Base-by-base conservation (phyloP, 2,329 filamentous ascomycete species). In the Plenodomus biglobosus region DNA sequence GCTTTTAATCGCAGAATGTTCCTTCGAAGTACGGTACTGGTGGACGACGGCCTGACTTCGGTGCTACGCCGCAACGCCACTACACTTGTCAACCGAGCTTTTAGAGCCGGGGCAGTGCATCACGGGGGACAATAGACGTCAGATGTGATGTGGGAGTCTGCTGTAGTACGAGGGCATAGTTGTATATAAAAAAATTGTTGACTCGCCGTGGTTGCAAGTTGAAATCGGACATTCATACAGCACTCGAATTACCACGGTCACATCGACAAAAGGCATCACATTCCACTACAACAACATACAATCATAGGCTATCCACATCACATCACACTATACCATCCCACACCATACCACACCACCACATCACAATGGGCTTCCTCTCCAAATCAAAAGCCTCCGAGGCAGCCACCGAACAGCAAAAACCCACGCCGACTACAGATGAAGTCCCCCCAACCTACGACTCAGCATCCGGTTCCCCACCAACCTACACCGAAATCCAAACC, bases 401-500 rank as follows among this genome's bases (percentile, higher is more conserved):
- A 8, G 35, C 35, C 16, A 15, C 16, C 4, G 35, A 27, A 13
- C 36, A 16, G 7, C 36, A 34, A 17, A 20, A 32, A 17, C 36
- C 20, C 18, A 37, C 11, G 1, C 16, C 15, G 17, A 16, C 20
- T 15, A 4, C 15, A 20, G 11, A 16, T 5, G 36, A 53, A 7
- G 34, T 38, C 6, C 46, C 43, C 15, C 54, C 54, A 18, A 24
- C 43, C 18, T 56, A 58, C 42, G 19, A 30, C 11, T 24, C 22
- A 11, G 11, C 38, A 5, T 27, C 36, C 6, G 42, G 34, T 2
- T 37, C 36, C 16, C n/a, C n/a, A n/a, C n/a, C n/a, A n/a, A n/a
- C n/a, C n/a, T n/a, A n/a, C n/a, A n/a, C n/a, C n/a, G n/a, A n/a
- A n/a, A n/a, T n/a, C n/a, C n/a, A n/a, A n/a, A 42, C 7, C 16